phyloP scores from a whole-genome alignment of 805 yeast species.

The Groenewaldozyma tartarivorans region DNA sequence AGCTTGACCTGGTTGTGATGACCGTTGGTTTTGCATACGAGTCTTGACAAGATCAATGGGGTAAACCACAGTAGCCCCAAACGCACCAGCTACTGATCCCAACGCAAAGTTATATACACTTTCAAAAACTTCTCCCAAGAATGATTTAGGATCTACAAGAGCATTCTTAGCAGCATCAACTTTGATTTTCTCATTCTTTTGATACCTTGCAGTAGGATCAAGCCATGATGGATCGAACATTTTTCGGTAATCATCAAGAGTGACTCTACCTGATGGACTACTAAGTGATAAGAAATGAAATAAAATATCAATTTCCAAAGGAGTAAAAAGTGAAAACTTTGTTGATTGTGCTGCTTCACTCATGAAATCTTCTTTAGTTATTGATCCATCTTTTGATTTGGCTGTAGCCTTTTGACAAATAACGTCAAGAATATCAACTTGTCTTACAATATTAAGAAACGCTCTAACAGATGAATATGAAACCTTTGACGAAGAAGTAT shows the following conservation, averaged over 20 bases:
- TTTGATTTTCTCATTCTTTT: constrained; percentile 23
- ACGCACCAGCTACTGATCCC: constrained; percentile 94
- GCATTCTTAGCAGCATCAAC: constrained; percentile 33
- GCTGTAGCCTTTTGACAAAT: constrained; percentile 28
- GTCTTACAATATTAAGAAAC: constrained; percentile 32
- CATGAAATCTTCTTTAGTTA: constrained; percentile 30
- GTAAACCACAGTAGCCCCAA: constrained; percentile 96
- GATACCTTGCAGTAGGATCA: constrained; percentile 27
- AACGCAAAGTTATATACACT: constrained; percentile 78
- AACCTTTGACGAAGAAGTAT: constrained; percentile 25
- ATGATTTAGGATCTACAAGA: constrained; percentile 28
- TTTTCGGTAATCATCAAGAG: constrained; percentile 29
- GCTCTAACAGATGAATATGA: constrained; percentile 36
- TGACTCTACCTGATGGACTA: constrained; percentile 23
- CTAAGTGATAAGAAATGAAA: constrained; percentile 32
- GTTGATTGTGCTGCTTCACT: constrained; percentile 32
- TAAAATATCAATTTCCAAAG: constrained; percentile 34
- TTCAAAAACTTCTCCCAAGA: constrained; percentile 60
- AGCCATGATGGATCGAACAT: constrained; percentile 38
- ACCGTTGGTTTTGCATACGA: constrained; percentile 92
- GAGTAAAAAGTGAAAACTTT: constrained; percentile 33
- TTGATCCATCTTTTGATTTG: constrained; percentile 26
- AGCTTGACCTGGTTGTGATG: constrained; percentile 38
- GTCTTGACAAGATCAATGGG: constrained; percentile 96
- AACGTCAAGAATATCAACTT: constrained; percentile 32